phyloP scores from a whole-genome alignment of 176 grass and related monocot species.

The Saccharum spontaneum region DNA sequence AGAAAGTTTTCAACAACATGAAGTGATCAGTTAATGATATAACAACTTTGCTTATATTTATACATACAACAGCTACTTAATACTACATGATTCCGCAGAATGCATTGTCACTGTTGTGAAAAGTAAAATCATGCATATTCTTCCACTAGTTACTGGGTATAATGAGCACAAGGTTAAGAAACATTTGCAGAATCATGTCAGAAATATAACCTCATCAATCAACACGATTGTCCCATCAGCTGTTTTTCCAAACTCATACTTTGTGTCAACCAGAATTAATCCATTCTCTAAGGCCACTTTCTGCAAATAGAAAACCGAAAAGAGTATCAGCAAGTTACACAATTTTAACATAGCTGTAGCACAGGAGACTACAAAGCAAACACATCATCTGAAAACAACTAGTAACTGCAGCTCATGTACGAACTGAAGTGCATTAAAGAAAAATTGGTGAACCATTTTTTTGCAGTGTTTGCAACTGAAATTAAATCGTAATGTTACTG shows the following conservation, averaged over 20 bases:
- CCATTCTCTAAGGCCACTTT: constrained; percentile 83
- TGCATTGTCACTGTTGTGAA: not conserved
- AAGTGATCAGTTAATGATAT: not conserved
- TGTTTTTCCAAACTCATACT: constrained; percentile 96
- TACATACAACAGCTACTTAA: not conserved
- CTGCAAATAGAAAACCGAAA: constrained; percentile 47
- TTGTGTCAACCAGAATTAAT: constrained; percentile 87
- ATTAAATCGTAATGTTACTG: not conserved
- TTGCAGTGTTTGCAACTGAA: not conserved
- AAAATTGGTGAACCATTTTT: not conserved
- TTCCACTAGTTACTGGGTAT: not conserved
- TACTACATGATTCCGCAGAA: not conserved
- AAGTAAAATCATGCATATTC: not conserved
- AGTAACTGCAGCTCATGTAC: not conserved
- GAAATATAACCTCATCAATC: constrained; percentile 79
- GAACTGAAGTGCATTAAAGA: not conserved
- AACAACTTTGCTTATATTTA: not conserved
- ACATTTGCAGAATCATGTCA: constrained; percentile 22
- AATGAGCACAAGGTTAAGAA: not conserved
- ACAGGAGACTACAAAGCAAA: not conserved
- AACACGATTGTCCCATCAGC: constrained; percentile 81
- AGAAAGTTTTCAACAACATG: not conserved
- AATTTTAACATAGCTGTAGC: not conserved
- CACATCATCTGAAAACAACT: not conserved
- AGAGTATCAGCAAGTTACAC: not conserved